Evolutionary conservation across 495 filamentous ascomycete genomes (phyloP).

Genomic region (Patellaria atrata): DNA sequence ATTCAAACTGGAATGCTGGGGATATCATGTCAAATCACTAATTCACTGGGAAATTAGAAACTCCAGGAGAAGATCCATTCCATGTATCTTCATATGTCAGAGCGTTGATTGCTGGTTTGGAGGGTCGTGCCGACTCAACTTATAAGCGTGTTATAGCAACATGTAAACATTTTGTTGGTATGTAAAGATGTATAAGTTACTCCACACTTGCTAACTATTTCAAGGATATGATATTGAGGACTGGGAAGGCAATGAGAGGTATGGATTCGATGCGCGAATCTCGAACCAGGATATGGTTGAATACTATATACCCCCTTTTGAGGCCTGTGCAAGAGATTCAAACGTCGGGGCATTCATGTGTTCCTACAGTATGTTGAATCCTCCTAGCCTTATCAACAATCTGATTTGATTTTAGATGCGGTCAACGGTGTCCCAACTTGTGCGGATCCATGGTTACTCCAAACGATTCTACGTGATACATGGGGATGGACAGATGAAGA

Average conservation of each 20-base stretch:
- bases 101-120: constrained; percentile 44
- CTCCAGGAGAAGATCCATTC: constrained; percentile 47
- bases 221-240: constrained; percentile 49
- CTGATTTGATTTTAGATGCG: constrained; percentile 22
- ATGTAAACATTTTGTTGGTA: constrained; percentile 47
- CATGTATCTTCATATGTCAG: constrained; percentile 42
- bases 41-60: constrained; percentile 31
- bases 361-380: constrained; percentile 32
- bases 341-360: constrained; percentile 45
- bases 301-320: constrained; percentile 39
- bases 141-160: constrained; percentile 44
- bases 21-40: too few relatives aligned
- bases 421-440: constrained; percentile 47
- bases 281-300: constrained; percentile 40
- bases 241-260: constrained; percentile 37
- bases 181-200: too few relatives aligned
- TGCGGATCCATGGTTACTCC: constrained; percentile 39
- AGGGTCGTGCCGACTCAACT: constrained; percentile 36
- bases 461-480: constrained; percentile 41
- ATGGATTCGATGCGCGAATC: constrained; percentile 42
- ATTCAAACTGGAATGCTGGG: too few relatives aligned
- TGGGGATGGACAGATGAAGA: constrained; percentile 36
- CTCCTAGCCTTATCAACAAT: neutral
- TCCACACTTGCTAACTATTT: too few relatives aligned
- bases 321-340: constrained; percentile 38